phyloP scores from a whole-genome alignment of 2,329 filamentous ascomycete genomes.

The Colletotrichum simmondsii region DNA sequence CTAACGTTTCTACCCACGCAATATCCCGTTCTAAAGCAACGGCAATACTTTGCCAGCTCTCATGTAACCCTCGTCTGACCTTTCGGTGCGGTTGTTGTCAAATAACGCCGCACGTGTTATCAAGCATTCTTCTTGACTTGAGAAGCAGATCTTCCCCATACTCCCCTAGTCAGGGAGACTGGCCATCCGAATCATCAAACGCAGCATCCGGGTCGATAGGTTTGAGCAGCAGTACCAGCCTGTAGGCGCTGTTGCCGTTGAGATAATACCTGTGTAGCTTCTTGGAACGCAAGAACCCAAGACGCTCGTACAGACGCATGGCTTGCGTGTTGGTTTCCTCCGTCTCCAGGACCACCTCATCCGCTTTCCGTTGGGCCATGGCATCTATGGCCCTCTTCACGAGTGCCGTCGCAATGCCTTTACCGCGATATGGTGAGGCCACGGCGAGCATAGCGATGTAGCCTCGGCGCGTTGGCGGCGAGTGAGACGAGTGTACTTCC shows the following conservation, averaged over 20 bases:
- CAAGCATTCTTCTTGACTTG: background rate
- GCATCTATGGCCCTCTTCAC: conserved; percentile 92
- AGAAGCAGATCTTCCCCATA: background rate
- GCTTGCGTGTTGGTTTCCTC: conserved; percentile 92
- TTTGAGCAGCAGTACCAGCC: conserved; percentile 85
- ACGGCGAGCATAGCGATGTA: conserved; percentile 99
- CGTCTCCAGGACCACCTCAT: conserved; percentile 96
- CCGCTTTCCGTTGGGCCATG: conserved; percentile 85
- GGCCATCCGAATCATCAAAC: conserved; percentile 47
- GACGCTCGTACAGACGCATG: conserved; percentile 90
- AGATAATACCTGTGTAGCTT: conserved; percentile 94
- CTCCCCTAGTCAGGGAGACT: conserved; percentile 27
- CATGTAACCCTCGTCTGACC: background rate
- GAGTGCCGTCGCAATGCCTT: conserved; percentile 87
- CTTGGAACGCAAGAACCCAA: conserved; percentile 93
- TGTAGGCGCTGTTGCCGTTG: conserved; percentile 94
- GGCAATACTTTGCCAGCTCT: background rate
- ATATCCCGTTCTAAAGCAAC: background rate
- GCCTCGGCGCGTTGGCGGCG: conserved; percentile 78
- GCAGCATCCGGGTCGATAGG: conserved; percentile 53
- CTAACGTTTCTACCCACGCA: background rate
- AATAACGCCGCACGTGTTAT: background rate
- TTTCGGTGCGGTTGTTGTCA: background rate
- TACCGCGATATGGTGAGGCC: conserved; percentile 79
- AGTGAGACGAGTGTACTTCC: conserved; percentile 87